Evolutionary conservation across 2,329 filamentous ascomycete genomes (phyloP).

Genomic region (Tolypocladium inflatum): DNA sequence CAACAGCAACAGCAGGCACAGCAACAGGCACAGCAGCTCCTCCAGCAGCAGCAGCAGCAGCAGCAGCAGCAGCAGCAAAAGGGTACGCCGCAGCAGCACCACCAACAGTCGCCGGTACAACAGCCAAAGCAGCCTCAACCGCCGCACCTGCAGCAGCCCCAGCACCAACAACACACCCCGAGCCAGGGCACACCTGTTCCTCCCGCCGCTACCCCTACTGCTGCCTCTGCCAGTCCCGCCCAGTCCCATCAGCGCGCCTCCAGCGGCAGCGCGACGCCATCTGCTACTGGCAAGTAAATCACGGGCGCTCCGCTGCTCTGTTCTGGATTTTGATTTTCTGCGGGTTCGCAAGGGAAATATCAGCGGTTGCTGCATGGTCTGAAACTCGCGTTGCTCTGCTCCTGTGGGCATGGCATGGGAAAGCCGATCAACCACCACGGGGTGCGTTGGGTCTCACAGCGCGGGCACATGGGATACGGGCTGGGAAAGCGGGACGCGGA

Average conservation of each 20-base stretch:
- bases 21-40: constrained; percentile 9
- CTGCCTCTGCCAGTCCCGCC: constrained; percentile 9
- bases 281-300: constrained; percentile 15
- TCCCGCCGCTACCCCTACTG: neutral
- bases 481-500: neutral
- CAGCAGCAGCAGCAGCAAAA: constrained; percentile 14
- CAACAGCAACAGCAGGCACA: constrained; percentile 42
- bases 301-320: neutral
- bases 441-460: neutral
- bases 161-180: constrained; percentile 5
- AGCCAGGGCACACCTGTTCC: neutral
- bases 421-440: neutral
- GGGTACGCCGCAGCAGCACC: constrained; percentile 16
- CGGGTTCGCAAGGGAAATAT: too few species aligned
- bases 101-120: constrained; percentile 7
- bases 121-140: constrained; percentile 8
- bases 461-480: neutral
- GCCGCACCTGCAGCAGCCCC: constrained; percentile 7
- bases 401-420: neutral
- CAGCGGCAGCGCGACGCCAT: constrained; percentile 30
- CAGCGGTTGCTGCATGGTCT: neutral
- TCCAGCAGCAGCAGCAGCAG: constrained; percentile 11
- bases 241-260: constrained; percentile 22
- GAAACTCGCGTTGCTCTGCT: neutral
- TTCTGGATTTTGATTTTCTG: neutral